Base-by-base conservation (phyloP, 1,139 yeast species). In the Nakaseomyces sp. region DNA sequence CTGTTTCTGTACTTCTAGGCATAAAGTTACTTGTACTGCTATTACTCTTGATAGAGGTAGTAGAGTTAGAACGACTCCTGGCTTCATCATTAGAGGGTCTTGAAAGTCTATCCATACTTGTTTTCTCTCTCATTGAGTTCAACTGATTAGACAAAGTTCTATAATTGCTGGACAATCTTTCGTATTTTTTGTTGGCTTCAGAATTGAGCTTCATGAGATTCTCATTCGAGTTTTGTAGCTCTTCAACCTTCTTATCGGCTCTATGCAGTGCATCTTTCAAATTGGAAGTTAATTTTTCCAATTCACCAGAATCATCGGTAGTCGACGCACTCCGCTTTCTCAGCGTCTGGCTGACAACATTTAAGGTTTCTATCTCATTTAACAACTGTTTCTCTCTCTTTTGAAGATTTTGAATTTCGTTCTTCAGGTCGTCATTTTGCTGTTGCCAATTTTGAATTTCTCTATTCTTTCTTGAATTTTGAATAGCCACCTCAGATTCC, bases 161-260 rank as follows among this genome's bases (percentile, higher is more conserved):
- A 63, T 81, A 82, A 52, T 79, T 81, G 55, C 79, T 81, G 9
- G 80, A 74, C 37, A 83, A 57, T 50, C 87, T 69, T 42, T 81
- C 85, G 42, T 79, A 68, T 56, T 83, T 83, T 53, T 77, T 68
- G 29, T 72, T 75, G 24, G 79, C 64, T 48, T 87, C 95, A 40
- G 82, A 89, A 50, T 78, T 81, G 41, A 82, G 65, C 45, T 73
- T 74, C 59, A 80, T 77, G 54, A 86, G 70, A 22, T 75, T 70
- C 43, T 63, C 63, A 53, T 81, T 84, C 52, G 80, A 56, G 36
- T 68, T 70, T 50, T 81, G 87, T 43, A 70, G 65, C 29, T 81
- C 86, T 28, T 72, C 71, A 20, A 73, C 64, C 47, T 75, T 76
- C 32, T 63, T 64, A 42, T 76, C 76, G 1, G 79, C 68, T 6